Evolutionary conservation across 2,329 filamentous ascomycete species (phyloP).

Genomic region (Colletotrichum eleusines): DNA sequence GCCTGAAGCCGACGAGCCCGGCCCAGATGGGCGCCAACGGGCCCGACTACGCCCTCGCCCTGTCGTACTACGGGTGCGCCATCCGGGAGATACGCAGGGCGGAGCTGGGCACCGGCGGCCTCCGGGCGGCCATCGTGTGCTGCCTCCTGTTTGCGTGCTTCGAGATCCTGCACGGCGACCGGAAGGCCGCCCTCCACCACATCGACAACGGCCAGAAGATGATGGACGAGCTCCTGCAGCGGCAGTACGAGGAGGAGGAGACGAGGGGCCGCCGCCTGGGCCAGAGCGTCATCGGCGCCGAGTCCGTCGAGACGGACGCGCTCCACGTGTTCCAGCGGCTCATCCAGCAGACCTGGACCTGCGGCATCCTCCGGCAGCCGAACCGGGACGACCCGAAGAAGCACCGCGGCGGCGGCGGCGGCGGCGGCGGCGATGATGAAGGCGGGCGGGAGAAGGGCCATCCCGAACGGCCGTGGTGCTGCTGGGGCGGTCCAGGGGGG

Average conservation of each 20-base stretch:
- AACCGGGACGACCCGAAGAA: background rate
- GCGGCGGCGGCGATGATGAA: background rate
- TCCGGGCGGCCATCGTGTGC: slow-evolving; percentile 50
- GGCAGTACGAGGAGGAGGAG: background rate
- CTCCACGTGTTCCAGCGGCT: slow-evolving; percentile 48
- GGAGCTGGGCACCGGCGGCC: slow-evolving; percentile 35
- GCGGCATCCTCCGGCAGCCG: slow-evolving; percentile 40
- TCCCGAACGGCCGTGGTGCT: slow-evolving; percentile 44
- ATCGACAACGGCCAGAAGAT: slow-evolving; percentile 53
- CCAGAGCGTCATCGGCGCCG: slow-evolving; percentile 20
- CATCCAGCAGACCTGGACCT: slow-evolving; percentile 48
- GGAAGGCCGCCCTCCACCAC: slow-evolving; percentile 51
- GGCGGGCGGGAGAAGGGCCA: background rate
- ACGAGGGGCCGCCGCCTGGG: background rate
- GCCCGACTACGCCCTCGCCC: slow-evolving; percentile 49
- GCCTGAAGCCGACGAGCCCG: slow-evolving; percentile 27
- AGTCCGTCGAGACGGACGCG: slow-evolving; percentile 46
- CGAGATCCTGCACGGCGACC: slow-evolving; percentile 53
- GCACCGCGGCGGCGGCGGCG: background rate
- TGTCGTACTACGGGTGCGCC: slow-evolving; percentile 51
- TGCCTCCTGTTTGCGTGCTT: slow-evolving; percentile 55
- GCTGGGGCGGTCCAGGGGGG: slow-evolving; percentile 36
- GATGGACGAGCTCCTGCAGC: slow-evolving; percentile 49
- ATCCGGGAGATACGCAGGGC: slow-evolving; percentile 47
- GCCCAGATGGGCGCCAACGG: slow-evolving; percentile 34